phyloP scores from a whole-genome alignment of 2,329 filamentous ascomycete species.

The Fusarium sp. region DNA sequence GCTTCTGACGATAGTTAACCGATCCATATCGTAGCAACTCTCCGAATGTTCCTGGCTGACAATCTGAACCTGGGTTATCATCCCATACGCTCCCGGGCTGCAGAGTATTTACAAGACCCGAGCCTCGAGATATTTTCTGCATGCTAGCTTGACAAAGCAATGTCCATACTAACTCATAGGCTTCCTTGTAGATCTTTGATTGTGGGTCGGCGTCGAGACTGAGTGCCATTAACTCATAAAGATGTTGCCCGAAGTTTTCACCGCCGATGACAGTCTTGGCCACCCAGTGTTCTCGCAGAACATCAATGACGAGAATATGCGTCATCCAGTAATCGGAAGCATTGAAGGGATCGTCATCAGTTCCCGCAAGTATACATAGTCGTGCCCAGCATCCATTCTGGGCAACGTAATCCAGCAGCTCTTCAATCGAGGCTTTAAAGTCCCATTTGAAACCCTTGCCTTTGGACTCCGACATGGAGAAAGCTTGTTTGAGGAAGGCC shows the following conservation, averaged over 20 bases:
- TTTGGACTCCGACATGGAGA: not conserved
- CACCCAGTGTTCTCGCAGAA: not conserved
- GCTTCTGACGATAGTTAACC: not conserved
- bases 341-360: not conserved
- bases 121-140: not conserved
- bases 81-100: not conserved
- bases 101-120: not conserved
- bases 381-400: not conserved
- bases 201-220: not conserved
- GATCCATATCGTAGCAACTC: not conserved
- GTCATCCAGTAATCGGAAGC: not conserved
- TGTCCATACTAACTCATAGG: not conserved
- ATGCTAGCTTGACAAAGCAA: not conserved
- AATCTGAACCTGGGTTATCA: not conserved
- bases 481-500: not conserved
- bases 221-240: not conserved
- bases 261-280: not conserved
- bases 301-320: not conserved
- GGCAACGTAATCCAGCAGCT: not conserved
- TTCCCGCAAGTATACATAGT: not conserved
- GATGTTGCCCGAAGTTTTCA: not conserved
- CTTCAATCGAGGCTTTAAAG: no score
- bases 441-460: not conserved
- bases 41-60: not conserved
- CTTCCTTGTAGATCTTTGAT: not conserved